Conservation (phyloP, 164 flowering plant species). For the Umbellularia californica region DNA sequence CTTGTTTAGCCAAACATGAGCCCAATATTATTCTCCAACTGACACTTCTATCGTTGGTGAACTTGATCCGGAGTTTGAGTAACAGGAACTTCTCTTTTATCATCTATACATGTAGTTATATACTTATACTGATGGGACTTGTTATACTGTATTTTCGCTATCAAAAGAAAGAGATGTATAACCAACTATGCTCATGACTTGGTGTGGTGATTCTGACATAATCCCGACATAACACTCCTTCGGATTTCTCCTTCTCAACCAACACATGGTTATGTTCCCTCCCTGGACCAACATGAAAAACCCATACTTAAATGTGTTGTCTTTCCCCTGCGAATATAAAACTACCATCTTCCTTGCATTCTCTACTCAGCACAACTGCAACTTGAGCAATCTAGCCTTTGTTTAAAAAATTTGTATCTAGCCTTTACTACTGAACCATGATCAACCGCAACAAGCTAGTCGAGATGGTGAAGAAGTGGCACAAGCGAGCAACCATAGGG, state of each 20-base stretch:
- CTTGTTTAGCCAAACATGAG: too few species aligned
- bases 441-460: conserved; percentile 9
- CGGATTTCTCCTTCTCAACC: background rate
- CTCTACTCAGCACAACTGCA: background rate
- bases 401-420: too few species aligned
- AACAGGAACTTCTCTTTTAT: background rate
- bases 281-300: background rate
- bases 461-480: conserved; percentile 12
- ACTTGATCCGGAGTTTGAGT: background rate
- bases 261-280: conserved; percentile 2
- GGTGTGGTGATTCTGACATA: background rate
- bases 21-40: background rate
- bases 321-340: background rate
- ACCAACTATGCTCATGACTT: background rate
- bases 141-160: too few species aligned
- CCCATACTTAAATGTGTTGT: background rate
- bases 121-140: background rate
- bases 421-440: background rate
- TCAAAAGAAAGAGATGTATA: background rate
- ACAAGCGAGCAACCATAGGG: background rate
- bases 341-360: conserved; percentile 2
- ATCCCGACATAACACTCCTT: background rate
- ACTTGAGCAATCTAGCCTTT: too few species aligned
- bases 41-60: background rate
- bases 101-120: background rate